Base-by-base conservation (phyloP, 2,329 filamentous ascomycete genomes). In the Arachnopeziza araneosa region DNA sequence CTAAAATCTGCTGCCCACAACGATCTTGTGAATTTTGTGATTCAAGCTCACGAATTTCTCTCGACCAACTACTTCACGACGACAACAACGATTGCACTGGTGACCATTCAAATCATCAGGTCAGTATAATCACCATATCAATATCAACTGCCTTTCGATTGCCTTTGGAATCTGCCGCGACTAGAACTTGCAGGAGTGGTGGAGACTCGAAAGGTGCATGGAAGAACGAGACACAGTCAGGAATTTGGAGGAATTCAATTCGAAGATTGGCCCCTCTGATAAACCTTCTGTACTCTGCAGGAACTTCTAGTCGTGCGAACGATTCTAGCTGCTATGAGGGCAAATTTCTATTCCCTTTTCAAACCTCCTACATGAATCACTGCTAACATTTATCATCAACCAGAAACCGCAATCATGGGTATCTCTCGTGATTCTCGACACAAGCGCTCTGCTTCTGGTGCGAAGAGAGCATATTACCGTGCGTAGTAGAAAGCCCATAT, bases 371-470 rank as follows among this genome's bases (percentile, higher is more conserved):
- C 36, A 5, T 44, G 2, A 12, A 17, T 14, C 3, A 19, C 36
- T 44, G 36, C 36, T 44, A 44, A 44, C 12, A 44, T 44, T 12
- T 44, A 17, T 44, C 36, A 44, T 44, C 4, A 14, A 5, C 36
- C 78, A 88, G 83, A 83, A 83, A 83, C 82, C 82, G 87, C 87
- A 89, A 90, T 88, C 83, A 93, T 93, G 90, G 90, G 95, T 99
- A 98, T 99, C 85, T 97, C 93, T 83, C 91, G 95, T 85, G 93
- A 98, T 84, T 96, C 92, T 80, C 92, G 95, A 85, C 95, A 99
- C 89, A 99, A 99, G 90, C 93, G 95, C 84, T 93, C 92, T 82
- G 93, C 93, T 80, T 90, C 96, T 80, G 96, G 95, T 86, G 95
- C 96, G 77, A 99, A 99, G 90, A 88, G 90, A 79, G 85, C 90